phyloP scores from a whole-genome alignment of 192 early-diverging fungal genomes.

The Funneliformis geosporum region DNA sequence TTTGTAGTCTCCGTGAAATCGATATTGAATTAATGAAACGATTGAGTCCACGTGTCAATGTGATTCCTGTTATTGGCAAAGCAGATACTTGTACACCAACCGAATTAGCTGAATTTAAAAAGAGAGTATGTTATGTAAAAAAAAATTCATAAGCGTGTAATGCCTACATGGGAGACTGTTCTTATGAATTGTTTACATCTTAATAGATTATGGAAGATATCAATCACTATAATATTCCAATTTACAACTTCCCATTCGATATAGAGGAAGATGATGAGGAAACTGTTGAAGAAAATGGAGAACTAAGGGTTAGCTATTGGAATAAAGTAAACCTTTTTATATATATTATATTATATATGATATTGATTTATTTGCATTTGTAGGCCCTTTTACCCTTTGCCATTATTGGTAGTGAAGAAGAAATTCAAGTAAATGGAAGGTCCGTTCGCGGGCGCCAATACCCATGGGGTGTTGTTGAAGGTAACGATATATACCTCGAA shows the following conservation, averaged over 20 bases:
- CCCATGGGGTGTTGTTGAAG: constrained; percentile 96
- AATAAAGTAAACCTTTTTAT: too few relatives aligned
- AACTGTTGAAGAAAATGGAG: constrained; percentile 96
- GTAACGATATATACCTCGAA: background rate
- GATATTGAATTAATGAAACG: constrained; percentile 94
- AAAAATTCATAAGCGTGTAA: constrained; percentile 13
- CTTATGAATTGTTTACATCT: background rate
- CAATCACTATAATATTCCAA: constrained; percentile 90
- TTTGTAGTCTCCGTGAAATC: constrained; percentile 79
- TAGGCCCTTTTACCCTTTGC: constrained; percentile 86
- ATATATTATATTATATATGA: too few relatives aligned
- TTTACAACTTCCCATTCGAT: constrained; percentile 97
- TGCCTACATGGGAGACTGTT: constrained; percentile 10
- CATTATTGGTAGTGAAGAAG: constrained; percentile 94
- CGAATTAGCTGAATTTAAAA: constrained; percentile 88
- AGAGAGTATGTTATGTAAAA: constrained; percentile 60
- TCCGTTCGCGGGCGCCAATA: constrained; percentile 91
- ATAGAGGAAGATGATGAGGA: constrained; percentile 99
- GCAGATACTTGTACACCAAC: constrained; percentile 88
- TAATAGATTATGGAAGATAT: constrained; percentile 93
- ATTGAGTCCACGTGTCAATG: constrained; percentile 88
- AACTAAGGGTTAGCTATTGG: constrained; percentile 59
- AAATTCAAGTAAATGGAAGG: constrained; percentile 81
- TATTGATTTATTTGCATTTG: background rate
- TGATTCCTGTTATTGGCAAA: constrained; percentile 93